phyloP scores from a whole-genome alignment of 106 monocot species.

The Cymbidium sinense region DNA sequence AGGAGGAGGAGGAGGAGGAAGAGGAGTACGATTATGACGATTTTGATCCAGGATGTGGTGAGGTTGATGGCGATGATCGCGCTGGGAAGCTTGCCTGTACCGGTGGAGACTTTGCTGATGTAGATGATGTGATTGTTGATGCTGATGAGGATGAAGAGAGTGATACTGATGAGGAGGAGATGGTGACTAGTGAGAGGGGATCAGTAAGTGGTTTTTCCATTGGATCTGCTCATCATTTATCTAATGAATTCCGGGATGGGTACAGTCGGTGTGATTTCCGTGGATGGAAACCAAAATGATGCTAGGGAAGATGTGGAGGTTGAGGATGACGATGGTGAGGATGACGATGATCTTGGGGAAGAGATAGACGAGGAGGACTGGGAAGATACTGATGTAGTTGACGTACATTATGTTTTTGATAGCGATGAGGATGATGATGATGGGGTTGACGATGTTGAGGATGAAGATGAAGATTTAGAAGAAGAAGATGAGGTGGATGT shows the following conservation, averaged over 20 bases:
- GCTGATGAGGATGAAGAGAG: slow-evolving; percentile 78
- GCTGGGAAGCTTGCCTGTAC: slow-evolving; percentile 20
- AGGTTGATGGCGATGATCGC: slow-evolving; percentile 76
- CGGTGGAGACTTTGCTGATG: slow-evolving; percentile 4
- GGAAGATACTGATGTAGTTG: slow-evolving; percentile 59
- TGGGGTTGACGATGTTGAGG: slow-evolving; percentile 40
- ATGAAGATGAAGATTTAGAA: slow-evolving; percentile 44
- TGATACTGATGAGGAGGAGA: slow-evolving; percentile 82
- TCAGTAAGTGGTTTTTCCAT: slow-evolving; percentile 16
- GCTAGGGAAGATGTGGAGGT: slow-evolving; percentile 37
- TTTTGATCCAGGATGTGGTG: slow-evolving; percentile 43
- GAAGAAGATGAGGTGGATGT: slow-evolving; percentile 32
- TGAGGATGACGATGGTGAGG: slow-evolving; percentile 43
- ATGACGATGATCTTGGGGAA: slow-evolving; percentile 43
- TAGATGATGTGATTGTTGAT: slow-evolving; percentile 34
- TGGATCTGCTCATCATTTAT: slow-evolving; percentile 14
- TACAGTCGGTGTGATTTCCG: too few species aligned
- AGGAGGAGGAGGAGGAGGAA: slow-evolving; percentile 87
- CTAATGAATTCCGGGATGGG: slow-evolving; percentile 54
- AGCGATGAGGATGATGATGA: slow-evolving; percentile 39
- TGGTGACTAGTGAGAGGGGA: slow-evolving; percentile 17
- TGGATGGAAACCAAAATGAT: slow-evolving; percentile 30
- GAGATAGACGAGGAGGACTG: slow-evolving; percentile 55
- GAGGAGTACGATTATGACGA: slow-evolving; percentile 68
- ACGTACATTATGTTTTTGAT: slow-evolving; percentile 48